A percentile compares a stretch with the other conserved stretches of the same genome.
These are phyloP conservation scores for Ilex paraguariensis DNA, from an alignment of 305 asterid species.

Conservation along the genomic window DNA sequence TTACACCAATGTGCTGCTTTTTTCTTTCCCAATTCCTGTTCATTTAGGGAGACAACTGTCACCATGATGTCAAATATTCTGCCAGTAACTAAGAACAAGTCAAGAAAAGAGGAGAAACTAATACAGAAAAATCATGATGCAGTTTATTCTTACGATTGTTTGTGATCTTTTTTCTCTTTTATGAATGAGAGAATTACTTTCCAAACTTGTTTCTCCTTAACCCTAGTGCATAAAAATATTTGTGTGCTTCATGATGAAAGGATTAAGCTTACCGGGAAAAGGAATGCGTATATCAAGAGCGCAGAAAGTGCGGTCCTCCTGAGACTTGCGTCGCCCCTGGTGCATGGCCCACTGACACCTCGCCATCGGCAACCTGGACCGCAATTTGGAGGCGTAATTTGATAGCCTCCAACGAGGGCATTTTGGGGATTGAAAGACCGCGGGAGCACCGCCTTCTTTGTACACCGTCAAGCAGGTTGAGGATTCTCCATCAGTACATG, in stretches of 20 bases:
- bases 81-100: no score
- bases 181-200: no score
- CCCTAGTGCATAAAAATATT: no score
- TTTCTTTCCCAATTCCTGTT: no score
- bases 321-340: conserved; percentile 82
- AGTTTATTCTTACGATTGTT: no score
- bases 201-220: no score
- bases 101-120: no score
- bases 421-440: conserved; percentile 89
- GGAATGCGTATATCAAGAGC: conserved; percentile 72
- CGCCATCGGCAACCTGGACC: conserved; percentile 25
- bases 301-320: conserved; percentile 87
- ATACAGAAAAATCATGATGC: no score
- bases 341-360: conserved; percentile 68
- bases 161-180: no score
- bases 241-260: neutral
- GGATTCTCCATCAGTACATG: conserved; percentile 46
- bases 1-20: no score
- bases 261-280: conserved; percentile 53
- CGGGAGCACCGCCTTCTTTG: conserved; percentile 92
- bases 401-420: conserved; percentile 92
- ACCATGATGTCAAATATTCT: no score
- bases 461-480: conserved; percentile 7
- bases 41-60: no score
- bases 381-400: conserved; percentile 34